Percentiles rank a stretch among this genome's conserved stretches.
Conservation (phyloP, 1,284 basidiomycete genomes). For the Caloboletus firmus region DNA sequence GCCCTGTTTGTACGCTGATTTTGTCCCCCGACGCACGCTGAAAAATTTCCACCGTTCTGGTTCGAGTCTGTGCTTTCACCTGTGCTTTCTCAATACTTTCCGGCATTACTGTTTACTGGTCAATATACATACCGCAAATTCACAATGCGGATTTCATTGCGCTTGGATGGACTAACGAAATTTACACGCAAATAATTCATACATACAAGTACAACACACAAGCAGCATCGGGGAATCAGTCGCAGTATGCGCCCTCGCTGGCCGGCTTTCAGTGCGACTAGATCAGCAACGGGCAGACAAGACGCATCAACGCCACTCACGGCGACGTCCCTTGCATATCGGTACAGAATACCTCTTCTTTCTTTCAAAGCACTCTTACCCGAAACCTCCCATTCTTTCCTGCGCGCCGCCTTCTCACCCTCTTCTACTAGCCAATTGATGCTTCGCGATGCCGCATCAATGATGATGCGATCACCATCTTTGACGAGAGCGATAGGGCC, state of each 20-base stretch:
- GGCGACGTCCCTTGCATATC: slow-evolving; percentile 79
- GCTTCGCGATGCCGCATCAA: slow-evolving; percentile 77
- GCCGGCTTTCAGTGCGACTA: slow-evolving; percentile 57
- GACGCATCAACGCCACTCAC: slow-evolving; percentile 46
- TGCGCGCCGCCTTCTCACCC: slow-evolving; percentile 72
- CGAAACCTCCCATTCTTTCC: slow-evolving; percentile 68
- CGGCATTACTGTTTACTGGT: no score
- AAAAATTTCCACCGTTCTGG: no score
- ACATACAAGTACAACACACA: slow-evolving; percentile 3
- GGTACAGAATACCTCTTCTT: slow-evolving; percentile 66
- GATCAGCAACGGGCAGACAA: slow-evolving; percentile 10
- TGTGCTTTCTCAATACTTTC: no score
- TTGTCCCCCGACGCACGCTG: no score
- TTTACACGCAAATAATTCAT: background rate
- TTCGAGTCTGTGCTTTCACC: no score
- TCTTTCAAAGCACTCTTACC: slow-evolving; percentile 67
- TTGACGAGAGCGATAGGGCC: slow-evolving; percentile 94
- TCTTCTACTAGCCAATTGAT: slow-evolving; percentile 84
- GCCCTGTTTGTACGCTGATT: no score
- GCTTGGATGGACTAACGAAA: background rate
- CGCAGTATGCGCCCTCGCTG: slow-evolving; percentile 75
- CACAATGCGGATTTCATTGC: background rate
- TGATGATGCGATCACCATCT: slow-evolving; percentile 86
- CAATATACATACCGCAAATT: background rate
- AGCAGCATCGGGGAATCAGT: slow-evolving; percentile 37